Base-by-base conservation (phyloP, 345 rosid species). In the Populus euphratica region DNA sequence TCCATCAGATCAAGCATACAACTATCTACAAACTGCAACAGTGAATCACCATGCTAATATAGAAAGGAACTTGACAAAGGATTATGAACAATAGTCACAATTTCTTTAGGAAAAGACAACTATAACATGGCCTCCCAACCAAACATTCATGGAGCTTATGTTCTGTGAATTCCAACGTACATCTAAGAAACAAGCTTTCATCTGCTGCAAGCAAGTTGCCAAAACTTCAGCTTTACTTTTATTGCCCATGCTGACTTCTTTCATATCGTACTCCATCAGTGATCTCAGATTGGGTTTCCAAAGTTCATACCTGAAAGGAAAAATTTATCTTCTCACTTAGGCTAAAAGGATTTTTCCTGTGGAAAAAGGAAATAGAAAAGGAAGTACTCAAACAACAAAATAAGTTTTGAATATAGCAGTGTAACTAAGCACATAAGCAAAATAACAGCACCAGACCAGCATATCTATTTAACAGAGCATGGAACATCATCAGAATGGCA, bases 271-370 rank as follows among this genome's bases (percentile, higher is more conserved):
- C 82, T 95, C 99, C 99, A 95, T 95, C 87, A 84, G 83, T 70
- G 99, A 91, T 86, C 99, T 90, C 39, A 93, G 96, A 85, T 95
- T 93, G 78, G 99, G 99, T 85, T 93, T 95, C 99, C 99, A 95
- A 35, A 95, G 92, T 83, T 95, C 93, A 80, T 95, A 89, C 83
- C 98, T 94, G 85, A 43, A 67, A 82, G 76, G 14, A 72, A 84
- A 50, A 67, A 56, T 68, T 31, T 29, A 50, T 44, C 41, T 52
- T 56, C 21, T 67, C 67, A 63, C 29, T 14, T 63, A 13, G 33
- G 11, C 27, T 29, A 23, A 47, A 47, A 47, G 20, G 17, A 12
- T 47, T 47, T 47, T 47, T 12, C 17, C 52, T 5, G 18, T 5
- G 18, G 18, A 47, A 47, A 47, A 47, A 43, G 11, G 47, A 43